phyloP scores from a whole-genome alignment of 768 basidiomycete genomes.

The Trametes sanguinea region DNA sequence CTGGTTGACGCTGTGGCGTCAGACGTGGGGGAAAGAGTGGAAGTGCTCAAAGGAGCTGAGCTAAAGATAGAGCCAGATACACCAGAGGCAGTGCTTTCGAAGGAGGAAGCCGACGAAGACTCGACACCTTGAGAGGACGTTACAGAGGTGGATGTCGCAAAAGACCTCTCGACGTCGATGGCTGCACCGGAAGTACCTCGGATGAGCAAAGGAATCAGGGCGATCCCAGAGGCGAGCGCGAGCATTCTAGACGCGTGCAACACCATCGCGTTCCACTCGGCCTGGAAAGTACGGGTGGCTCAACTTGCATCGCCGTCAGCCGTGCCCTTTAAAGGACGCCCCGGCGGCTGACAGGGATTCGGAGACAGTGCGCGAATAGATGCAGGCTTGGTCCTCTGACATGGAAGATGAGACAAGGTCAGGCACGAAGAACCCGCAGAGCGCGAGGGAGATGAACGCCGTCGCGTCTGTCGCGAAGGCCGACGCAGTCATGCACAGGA shows the following conservation, averaged over 20 bases:
- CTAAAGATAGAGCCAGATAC: background rate
- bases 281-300: background rate
- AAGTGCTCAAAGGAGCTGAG: background rate
- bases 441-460: background rate
- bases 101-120: background rate
- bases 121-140: background rate
- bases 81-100: background rate
- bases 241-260: conserved; percentile 1
- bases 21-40: background rate
- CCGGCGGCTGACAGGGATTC: conserved; percentile 2
- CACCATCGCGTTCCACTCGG: background rate
- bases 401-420: background rate
- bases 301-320: background rate
- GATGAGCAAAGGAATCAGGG: background rate
- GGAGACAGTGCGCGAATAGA: conserved; percentile 8
- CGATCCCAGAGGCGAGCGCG: background rate
- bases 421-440: background rate
- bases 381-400: conserved; percentile 13
- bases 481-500: conserved; percentile 6
- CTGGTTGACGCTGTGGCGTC: background rate
- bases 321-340: background rate
- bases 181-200: background rate
- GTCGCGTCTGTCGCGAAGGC: background rate
- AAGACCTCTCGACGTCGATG: background rate
- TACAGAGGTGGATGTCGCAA: background rate